Conservation (phyloP, 306 rosid species). For the Quercus wislizeni region DNA sequence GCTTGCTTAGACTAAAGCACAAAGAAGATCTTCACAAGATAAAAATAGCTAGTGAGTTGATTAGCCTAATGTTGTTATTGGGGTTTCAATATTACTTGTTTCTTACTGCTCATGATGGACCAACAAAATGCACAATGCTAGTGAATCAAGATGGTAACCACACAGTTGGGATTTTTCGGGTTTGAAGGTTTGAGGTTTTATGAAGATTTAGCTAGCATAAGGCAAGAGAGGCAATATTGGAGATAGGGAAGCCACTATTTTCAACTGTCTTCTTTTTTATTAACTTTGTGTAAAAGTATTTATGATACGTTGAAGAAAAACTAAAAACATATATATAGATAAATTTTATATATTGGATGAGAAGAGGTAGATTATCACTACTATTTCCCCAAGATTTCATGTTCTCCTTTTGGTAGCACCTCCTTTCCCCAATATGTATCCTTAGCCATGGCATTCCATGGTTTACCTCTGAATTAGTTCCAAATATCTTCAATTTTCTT, state of each 20-base stretch:
- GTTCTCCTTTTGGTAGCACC: neutral
- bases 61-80: neutral
- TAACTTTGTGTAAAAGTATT: constrained; percentile 28
- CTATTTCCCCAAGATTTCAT: constrained; percentile 14
- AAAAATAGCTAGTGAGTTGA: neutral
- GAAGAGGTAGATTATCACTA: constrained; percentile 8
- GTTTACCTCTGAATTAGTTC: constrained; percentile 9
- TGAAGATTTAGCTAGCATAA: neutral
- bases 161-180: neutral
- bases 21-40: neutral
- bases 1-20: too few relatives aligned
- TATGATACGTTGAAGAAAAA: constrained; percentile 4
- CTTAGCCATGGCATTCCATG: neutral
- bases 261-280: constrained; percentile 16
- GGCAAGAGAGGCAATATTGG: constrained; percentile 3
- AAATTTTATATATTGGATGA: constrained; percentile 11
- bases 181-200: constrained; percentile 2
- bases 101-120: neutral
- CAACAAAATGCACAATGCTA: neutral
- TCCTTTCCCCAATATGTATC: constrained; percentile 3
- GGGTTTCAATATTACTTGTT: neutral
- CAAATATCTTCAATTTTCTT: neutral
- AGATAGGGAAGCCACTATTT: neutral
- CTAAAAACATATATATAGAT: constrained; percentile 5
- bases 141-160: neutral